Evolutionary conservation across 495 filamentous ascomycete genomes (phyloP), one percentile per base, ranked within the genome.

Genomic region (Talaromyces adpressus): DNA sequence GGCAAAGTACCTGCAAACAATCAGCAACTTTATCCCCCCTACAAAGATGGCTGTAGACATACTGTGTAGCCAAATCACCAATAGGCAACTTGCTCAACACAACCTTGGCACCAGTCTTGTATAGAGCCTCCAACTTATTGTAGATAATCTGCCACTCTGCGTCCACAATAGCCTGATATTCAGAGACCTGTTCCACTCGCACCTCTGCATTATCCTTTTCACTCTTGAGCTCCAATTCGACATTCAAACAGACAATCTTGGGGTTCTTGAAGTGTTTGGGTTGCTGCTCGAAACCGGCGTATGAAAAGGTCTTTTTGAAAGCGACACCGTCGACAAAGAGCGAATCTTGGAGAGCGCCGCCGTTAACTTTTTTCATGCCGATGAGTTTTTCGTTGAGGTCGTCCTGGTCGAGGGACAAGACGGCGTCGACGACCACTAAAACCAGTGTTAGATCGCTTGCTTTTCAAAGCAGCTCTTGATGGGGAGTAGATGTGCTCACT

Each of bases 121-220:
- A 84, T 57, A 93, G 77, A 29, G 93, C 92, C 77, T 98, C 93
- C 69, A 98, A 87, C 83, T 98, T 98, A 83, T 97, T 92, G 86
- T 86, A 97, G 74, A 98, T 98, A 72, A 98, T 98, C 78, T 96
- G 91, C 94, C 94, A 98, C 76, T 98, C 94, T 47, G 94, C 94
- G 73, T 98, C 94, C 72, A 98, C 94, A 69, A 98, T 96, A 57
- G 94, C 94, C 79, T 98, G 94, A 81, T 98, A 98, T 79, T 98
- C 94, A 30, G 93, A 96, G 63, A 98, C 94, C 71, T 98, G 94
- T 77, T 97, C 94, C 54, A 98, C 92, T 66, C 94, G 86, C 63
- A 98, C 92, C 78, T 98, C 94, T 56, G 94, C 94, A 69, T 98
- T 98, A 79, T 98, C 94, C 81, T 97, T 98, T 76, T 98, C 94